Conservation (phyloP, 768 basidiomycete species). For the Mycena vulgaris region DNA sequence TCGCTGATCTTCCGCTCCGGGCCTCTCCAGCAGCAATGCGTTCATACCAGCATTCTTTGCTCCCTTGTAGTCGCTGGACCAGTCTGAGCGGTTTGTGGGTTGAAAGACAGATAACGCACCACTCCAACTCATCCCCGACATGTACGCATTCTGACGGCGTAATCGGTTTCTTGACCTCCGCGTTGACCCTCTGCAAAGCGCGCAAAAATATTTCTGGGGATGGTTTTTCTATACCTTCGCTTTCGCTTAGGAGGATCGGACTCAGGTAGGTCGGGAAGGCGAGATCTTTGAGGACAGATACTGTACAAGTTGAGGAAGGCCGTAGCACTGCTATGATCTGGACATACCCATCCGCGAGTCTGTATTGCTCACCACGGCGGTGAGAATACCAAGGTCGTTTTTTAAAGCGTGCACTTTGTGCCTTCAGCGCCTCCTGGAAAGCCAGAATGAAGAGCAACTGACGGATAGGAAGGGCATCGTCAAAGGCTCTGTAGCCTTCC, state of each 20-base stretch:
- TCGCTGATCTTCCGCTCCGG: constrained; percentile 63
- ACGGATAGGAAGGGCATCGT: constrained; percentile 67
- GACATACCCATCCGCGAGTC: constrained; percentile 79
- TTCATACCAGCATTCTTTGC: constrained; percentile 69
- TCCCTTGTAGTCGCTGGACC: constrained; percentile 75
- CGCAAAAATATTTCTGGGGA: constrained; percentile 69
- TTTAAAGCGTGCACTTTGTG: constrained; percentile 62
- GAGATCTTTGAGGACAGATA: constrained; percentile 73
- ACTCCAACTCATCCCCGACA: constrained; percentile 81
- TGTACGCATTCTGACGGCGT: constrained; percentile 68
- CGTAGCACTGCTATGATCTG: not conserved
- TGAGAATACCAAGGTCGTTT: constrained; percentile 59
- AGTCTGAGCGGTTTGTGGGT: constrained; percentile 3
- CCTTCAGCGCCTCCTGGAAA: not conserved
- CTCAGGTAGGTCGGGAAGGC: constrained; percentile 63
- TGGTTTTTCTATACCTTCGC: constrained; percentile 81
- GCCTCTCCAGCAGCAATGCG: constrained; percentile 71
- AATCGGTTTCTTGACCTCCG: constrained; percentile 44
- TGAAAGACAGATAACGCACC: constrained; percentile 58
- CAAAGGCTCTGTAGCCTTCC: constrained; percentile 77
- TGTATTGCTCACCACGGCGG: constrained; percentile 80
- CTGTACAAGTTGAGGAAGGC: constrained; percentile 44
- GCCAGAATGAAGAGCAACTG: constrained; percentile 38
- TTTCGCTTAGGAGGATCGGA: constrained; percentile 79
- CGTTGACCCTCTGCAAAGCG: constrained; percentile 43